These are phyloP conservation scores for Phytophthora uliginosa DNA, from an alignment of 352 stramenopile species.

Conservation along the genomic window DNA sequence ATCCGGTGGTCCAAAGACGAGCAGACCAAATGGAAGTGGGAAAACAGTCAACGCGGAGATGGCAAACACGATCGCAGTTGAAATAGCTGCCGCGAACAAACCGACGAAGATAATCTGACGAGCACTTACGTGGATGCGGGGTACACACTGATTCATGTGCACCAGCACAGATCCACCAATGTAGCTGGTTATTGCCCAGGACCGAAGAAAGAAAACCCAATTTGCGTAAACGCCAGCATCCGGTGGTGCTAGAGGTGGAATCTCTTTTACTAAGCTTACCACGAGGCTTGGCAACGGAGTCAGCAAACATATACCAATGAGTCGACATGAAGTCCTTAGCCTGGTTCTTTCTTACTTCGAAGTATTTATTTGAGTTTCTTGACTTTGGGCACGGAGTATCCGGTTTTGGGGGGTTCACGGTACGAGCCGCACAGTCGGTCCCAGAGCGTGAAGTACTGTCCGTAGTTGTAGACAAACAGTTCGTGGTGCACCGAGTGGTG, in stretches of 20 bases:
- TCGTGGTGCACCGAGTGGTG: conserved; percentile 78
- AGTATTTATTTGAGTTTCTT: conserved; percentile 17
- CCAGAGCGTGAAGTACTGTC: conserved; percentile 84
- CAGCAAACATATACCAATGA: conserved; percentile 15
- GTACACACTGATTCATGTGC: conserved; percentile 10
- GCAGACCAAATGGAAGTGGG: conserved; percentile 12
- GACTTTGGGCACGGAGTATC: conserved; percentile 25
- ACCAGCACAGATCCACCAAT: conserved; percentile 14
- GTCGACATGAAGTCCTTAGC: no score
- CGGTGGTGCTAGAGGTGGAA: conserved; percentile 3
- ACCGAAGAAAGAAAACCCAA: conserved; percentile 16
- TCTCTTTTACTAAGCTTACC: conserved; percentile 22
- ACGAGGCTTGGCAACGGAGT: conserved; percentile 20
- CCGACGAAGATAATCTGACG: conserved; percentile 6
- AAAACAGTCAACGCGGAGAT: conserved; percentile 13
- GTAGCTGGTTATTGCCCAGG: conserved; percentile 8
- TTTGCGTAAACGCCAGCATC: conserved; percentile 16
- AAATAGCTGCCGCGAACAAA: conserved; percentile 1
- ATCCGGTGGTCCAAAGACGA: conserved; percentile 3
- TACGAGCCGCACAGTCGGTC: conserved; percentile 76
- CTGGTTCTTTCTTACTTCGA: no score
- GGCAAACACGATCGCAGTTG: conserved; percentile 4
- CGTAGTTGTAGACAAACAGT: conserved; percentile 81
- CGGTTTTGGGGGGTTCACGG: conserved; percentile 44
- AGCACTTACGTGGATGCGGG: conserved; percentile 7